Conservation (phyloP, 2,329 filamentous ascomycete species). For the Paecilomyces niveus region DNA sequence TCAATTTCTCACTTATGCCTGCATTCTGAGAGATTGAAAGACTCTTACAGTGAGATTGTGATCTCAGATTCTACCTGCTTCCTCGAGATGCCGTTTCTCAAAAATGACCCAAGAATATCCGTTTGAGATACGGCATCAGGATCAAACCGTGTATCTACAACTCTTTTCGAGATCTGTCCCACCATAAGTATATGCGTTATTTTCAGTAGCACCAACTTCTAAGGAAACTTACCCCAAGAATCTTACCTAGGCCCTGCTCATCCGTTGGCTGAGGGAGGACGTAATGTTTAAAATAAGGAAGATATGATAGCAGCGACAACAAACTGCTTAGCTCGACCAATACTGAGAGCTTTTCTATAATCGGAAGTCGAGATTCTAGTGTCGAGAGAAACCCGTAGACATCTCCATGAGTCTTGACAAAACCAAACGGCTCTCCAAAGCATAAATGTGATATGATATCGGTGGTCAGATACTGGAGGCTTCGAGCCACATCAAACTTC, state of each 20-base stretch:
- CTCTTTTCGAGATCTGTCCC: background rate
- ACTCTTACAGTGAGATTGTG: background rate
- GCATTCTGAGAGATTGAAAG: background rate
- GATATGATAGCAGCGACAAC: background rate
- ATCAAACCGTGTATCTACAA: background rate
- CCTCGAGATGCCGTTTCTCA: background rate
- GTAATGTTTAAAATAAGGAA: background rate
- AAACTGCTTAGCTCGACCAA: background rate
- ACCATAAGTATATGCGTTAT: background rate
- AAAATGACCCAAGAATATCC: background rate
- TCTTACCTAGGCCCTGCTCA: background rate
- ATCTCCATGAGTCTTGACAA: background rate
- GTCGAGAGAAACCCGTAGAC: background rate
- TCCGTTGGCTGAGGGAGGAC: background rate
- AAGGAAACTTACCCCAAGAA: background rate
- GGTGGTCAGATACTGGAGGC: background rate
- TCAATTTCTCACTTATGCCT: background rate
- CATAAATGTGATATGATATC: background rate
- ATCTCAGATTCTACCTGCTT: background rate
- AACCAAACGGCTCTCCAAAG: background rate
- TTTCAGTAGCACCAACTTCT: no score
- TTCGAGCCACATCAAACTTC: background rate
- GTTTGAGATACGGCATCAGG: background rate
- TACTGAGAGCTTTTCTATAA: background rate
- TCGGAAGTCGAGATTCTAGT: background rate